Evolutionary conservation across 2,329 filamentous ascomycete species (phyloP), one percentile per base, ranked within the genome.

Genomic region (Westerdykella aurantiaca): DNA sequence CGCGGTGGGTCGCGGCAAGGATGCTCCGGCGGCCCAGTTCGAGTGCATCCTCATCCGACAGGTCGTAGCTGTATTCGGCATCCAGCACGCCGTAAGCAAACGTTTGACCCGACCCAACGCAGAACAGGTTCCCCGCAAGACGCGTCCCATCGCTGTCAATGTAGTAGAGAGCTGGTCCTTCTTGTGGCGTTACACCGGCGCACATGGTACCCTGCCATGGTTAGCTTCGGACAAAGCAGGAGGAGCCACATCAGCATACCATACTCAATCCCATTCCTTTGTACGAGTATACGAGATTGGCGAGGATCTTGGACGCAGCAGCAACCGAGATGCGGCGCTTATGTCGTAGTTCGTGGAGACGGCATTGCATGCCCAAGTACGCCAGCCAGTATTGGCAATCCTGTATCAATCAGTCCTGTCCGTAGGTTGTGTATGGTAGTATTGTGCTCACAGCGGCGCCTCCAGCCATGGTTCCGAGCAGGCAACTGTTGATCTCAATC

Each of bases 361-460:
- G 89, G 76, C 93, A 98, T 78, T 98, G 90, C 85, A 97, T 95
- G 63, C 91, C 93, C 55, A 98, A 81, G 78, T 95, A 98, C 64
- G 89, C 90, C 53, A 98, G 86, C 93, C 93, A 98, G 80, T 96
- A 97, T 82, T 97, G 93, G 73, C 93, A 98, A 74, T 98, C 93
- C 82, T 85, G 54, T n/a, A 38, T 14, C 13, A 14, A 60, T 34
- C 41, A 38, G 37, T 6, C 13, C 39, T 21, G 37, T n/a, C 21
- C 10, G 1, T 12, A 9, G 9, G 12, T 38, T 38, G 11, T 34
- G 13, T 34, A 38, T 34, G 33, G 13, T 18, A 14, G 25, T 33
- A 16, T 34, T 16, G 9, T 39, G 44, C 80, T 67, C 73, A 85
- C 82, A 70, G 93, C 93, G 65, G 93, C 93, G 73, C 93, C 93